phyloP scores from a whole-genome alignment of 108 stramenopile genomes.

The Cylindrotheca closterium region DNA sequence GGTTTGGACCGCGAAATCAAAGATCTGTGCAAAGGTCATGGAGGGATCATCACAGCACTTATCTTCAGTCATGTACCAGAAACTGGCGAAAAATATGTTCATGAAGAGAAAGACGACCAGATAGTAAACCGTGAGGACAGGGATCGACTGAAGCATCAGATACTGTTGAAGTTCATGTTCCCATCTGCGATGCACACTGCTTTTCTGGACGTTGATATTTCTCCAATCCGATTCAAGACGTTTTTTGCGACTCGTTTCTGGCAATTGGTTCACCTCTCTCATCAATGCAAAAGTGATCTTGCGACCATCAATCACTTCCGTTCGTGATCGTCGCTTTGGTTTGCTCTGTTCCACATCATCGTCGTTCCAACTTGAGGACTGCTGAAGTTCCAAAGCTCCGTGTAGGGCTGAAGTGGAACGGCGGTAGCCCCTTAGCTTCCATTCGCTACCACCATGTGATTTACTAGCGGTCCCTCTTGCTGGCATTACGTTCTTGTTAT shows the following conservation, averaged over 20 bases:
- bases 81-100: slow-evolving; percentile 7
- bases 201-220: not conserved
- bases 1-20: slow-evolving; percentile 19
- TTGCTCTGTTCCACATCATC: not conserved
- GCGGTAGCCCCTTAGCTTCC: no score
- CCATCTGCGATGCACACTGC: not conserved
- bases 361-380: no score
- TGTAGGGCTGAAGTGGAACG: not conserved
- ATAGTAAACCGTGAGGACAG: not conserved
- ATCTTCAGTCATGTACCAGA: slow-evolving; percentile 12
- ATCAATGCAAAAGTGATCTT: slow-evolving; percentile 1
- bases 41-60: slow-evolving; percentile 16
- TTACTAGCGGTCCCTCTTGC: no score
- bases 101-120: slow-evolving; percentile 1
- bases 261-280: not conserved
- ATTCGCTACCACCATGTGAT: no score
- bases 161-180: not conserved
- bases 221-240: not conserved
- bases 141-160: not conserved
- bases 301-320: slow-evolving; percentile 2
- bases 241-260: not conserved
- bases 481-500: no score
- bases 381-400: not conserved
- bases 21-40: slow-evolving; percentile 6
- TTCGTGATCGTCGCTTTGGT: not conserved